Base-by-base conservation (phyloP, 306 rosid genomes). In the Cyclanthera cordifolia region DNA sequence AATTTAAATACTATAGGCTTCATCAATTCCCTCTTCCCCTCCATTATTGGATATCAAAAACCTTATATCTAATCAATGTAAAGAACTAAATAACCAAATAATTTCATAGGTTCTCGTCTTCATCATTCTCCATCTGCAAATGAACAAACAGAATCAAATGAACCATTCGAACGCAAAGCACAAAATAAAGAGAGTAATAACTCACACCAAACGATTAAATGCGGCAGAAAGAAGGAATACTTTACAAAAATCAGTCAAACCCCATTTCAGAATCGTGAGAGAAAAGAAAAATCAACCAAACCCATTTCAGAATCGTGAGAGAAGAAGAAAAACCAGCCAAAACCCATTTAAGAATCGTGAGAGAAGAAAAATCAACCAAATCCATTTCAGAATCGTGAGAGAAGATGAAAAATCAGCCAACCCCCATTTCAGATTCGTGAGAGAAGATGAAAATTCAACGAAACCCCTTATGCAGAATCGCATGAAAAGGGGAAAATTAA, bases 91-190 rank as follows among this genome's bases (percentile, higher is more conserved):
- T 30, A 32, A 70, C 16, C 50, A 47, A 25, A 45, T 41, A 54
- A 70, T 16, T 66, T 70, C 75, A 67, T 24, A 32, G 72, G 63
- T 81, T 79, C 34, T 80, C 84, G 25, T 81, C 85, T 25, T 79
- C 94, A 24, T 84, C 88, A 53, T 82, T 85, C 50, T 80, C 86
- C 95, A 84, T 79, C 82, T 84, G 55, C 76, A 72, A n/a, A n/a
- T 60, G 73, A 63, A 78, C 72, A 37, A 37, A 37, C 43, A 37
- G 12, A 37, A 8, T 37, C 43, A 7, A 11, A 37, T 37, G 43
- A 37, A 37, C 11, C 43, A 37, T 37, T 37, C 8, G 43, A 37
- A 37, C 43, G 43, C 11, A 37, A 37, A 37, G 43, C 43, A 37
- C 43, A 37, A 6, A 37, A 7, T 37, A 37, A 37, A 37, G 43